Evolutionary conservation across 169 alveolate genomes (phyloP), one percentile per base, ranked within the genome.

Genomic region (Neospora caninum): DNA sequence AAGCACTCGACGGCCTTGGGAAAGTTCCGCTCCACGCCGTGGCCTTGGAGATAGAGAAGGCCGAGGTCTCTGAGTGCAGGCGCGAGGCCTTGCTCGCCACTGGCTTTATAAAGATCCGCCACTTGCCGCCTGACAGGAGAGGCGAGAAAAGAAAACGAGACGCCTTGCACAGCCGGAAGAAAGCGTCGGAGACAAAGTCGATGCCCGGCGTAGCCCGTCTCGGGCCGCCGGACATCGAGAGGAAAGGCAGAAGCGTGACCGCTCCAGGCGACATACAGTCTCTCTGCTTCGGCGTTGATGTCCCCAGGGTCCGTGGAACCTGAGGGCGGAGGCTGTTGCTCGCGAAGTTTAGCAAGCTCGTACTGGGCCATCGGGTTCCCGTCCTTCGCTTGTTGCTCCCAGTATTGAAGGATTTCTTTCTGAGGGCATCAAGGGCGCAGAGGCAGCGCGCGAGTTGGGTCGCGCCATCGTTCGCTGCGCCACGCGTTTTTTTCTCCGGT

Each of bases 351-450:
- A 0, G 94, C 94, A 6, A 91, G 54, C 89, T 91, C 94, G 54
- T 91, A 91, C 82, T 67, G 88, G 29, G 94, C 94, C 94, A 91
- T 73, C 29, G 94, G 94, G 80, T 91, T 80, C 42, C 88, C 89
- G 64, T 54, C 70, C 80, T 73, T 91, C 29, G 94, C 94, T 22
- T 73, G 94, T 4, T 67, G 89, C 88, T 91, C 89, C 94, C 94
- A 91, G 29, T 91, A 91, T 43, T 91, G 94, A 45, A 91, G 88
- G 9, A 91, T 58, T 29, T 91, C 94, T 25, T 78, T 34, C 93
- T 89, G 93, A 31, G 31, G 27, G 34, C 39, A 29, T 6, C 18
- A 10, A 20, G n/a, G 38, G 82, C 39, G 82, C n/a, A 69, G 42
- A 69, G 34, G 82, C 16, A 34, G 34, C 34, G 22, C 34, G 2